Base-by-base conservation (phyloP, 108 stramenopile species). In the Epithemia pelagica region DNA sequence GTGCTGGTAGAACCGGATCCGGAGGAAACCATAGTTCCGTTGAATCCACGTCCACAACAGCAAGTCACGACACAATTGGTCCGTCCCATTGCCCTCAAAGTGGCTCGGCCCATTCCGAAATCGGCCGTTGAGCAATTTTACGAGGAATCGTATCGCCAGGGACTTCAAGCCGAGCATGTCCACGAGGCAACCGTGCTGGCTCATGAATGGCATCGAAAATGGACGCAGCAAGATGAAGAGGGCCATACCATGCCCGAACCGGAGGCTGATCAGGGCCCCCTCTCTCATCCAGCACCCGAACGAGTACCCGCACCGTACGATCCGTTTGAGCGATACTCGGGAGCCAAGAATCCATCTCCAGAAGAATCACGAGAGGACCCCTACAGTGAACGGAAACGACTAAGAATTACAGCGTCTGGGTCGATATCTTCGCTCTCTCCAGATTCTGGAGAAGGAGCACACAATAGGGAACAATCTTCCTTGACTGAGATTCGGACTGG, bases 141-240 rank as follows among this genome's bases (percentile, higher is more conserved):
- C 46, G 56, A 73, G 29, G 65, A 73, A 52, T 67, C 69, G 18
- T 66, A 69, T 30, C 32, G 64, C 15, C 33, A 64, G 27, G 77
- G 77, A 55, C 55, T 69, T 22, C 66, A 62, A 2, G 30, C 62
- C 1, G 54, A 62, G 25, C 68, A 73, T 5, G 57, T 72, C 1
- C 63, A 65, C 52, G 52, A 62, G 18, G 77, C 77, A 7, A 66
- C 65, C 5, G 60, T 69, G n/a, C 59, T 67, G 46, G 68, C 77
- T 28, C 68, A 78, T 32, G 78, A 78, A 51, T 78, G 78, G 78
- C 69, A 78, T 51, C 73, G 78, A 29, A 71, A 69, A 32, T 78
- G 78, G 78, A 67, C 61, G 8, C 65, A 70, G 7, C 78, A 78
- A 71, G 73, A 74, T 20, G 78, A 78, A 32, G 30, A 20, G 26